Base-by-base conservation (phyloP, 192 early-diverging fungal genomes). In the Mortierella hygrophila region DNA sequence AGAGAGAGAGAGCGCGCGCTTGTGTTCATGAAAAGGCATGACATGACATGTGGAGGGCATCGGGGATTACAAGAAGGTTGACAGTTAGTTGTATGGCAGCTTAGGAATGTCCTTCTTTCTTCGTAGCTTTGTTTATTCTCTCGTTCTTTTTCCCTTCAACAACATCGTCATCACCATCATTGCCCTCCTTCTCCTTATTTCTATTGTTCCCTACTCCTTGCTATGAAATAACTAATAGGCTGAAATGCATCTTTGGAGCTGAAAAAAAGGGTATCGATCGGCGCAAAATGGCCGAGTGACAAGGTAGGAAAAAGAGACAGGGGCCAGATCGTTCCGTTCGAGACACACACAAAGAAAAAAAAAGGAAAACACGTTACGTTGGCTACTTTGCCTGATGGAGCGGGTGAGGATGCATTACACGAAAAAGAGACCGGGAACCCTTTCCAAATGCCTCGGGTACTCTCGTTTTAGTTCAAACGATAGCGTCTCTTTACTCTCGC, bases 71-170 rank as follows among this genome's bases (percentile, higher is more conserved):
- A 11, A 42, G 70, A n/a, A n/a, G 40, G 23, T 10, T 21, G 70
- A 70, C 32, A 40, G 21, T 4, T 8, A 26, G 23, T 21, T 71
- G 69, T 42, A 71, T 21, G 37, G 23, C 40, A 41, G 70, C 23
- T 42, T 71, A 71, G 70, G 35, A 71, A 71, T 47, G 46, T 73
- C 47, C 46, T 26, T 29, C 9, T 35, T 47, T 52, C 46, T 7
- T 73, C 21, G 29, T 23, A 32, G 32, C 21, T 57, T 41, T 60
- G 20, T 55, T 75, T 74, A 5, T 74, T 38, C 49, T 54, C 54
- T 74, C n/a, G 23, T 73, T 54, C 35, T 76, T 77, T 69, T 77
- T 68, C 76, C 76, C 68, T 77, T 77, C 76, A 41, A 52, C 16
- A 65, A 15, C 60, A 32, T 32, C 26, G 16, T 13, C 60, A 65